Conservation (phyloP, 2,329 filamentous ascomycete species). For the Gaeumannomyces sp. region DNA sequence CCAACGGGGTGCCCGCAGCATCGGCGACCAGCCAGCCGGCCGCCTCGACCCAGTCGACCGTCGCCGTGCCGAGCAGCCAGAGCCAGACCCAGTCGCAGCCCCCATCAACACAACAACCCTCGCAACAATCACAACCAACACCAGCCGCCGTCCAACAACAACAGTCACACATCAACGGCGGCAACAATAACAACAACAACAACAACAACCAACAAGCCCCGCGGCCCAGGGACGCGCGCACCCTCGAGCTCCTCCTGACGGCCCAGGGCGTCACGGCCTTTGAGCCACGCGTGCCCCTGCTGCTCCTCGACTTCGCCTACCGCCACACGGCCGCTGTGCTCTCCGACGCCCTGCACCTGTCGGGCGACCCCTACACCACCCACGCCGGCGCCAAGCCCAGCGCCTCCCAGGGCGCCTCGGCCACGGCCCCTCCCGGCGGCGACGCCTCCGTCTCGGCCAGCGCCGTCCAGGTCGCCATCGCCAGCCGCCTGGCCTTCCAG, state of each 20-base stretch:
- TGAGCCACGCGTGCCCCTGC: conserved; percentile 74
- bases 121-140: conserved; percentile 10
- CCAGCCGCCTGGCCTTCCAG: conserved; percentile 60
- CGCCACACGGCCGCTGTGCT: conserved; percentile 69
- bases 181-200: conserved; percentile 21
- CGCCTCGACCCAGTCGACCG: conserved; percentile 7
- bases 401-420: conserved; percentile 41
- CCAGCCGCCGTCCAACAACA: conserved; percentile 9
- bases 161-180: conserved; percentile 15
- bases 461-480: conserved; percentile 67
- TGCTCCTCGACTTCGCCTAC: conserved; percentile 83
- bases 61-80: neutral
- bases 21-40: conserved; percentile 6
- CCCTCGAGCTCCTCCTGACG: conserved; percentile 73
- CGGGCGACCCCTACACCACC: conserved; percentile 60
- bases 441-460: conserved; percentile 57
- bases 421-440: conserved; percentile 36
- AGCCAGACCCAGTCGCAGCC: neutral
- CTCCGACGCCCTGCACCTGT: conserved; percentile 63
- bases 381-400: conserved; percentile 49
- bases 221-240: conserved; percentile 70
- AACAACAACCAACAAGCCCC: conserved; percentile 32
- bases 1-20: conserved; percentile 7
- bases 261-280: conserved; percentile 74
- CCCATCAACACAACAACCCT: neutral